Evolutionary conservation across 257 asterid species (phyloP), one percentile per base, ranked within the genome.

Genomic region (Nicotiana attenuata): DNA sequence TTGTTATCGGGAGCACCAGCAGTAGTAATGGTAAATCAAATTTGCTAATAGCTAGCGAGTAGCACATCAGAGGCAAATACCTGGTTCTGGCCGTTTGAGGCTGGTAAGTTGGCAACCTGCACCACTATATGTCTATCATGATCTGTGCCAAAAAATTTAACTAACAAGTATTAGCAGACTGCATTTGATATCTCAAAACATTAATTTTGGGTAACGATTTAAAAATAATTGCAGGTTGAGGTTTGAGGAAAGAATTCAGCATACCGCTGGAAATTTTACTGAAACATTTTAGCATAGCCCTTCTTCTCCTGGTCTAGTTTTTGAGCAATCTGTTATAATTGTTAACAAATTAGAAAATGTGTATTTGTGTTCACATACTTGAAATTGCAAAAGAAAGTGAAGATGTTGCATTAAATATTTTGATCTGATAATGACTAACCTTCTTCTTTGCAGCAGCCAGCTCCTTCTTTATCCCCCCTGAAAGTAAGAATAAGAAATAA

Each of bases 401-500:
- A 84, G n/a, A 60, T 59, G 65, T 63, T 24, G 19, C 83, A 78
- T 76, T 31, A 76, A 65, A 56, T 78, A 76, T 82, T 59, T 83
- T 84, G 53, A 82, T 65, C 24, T 22, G 65, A 83, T 80, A 78
- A 76, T 14, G 84, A 78, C 85, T 76, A 22, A 82, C 97, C 98
- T 89, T 93, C 89, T 92, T 93, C 85, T 85, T 92, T 28, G 91
- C 96, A 66, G 69, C 84, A 38, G 93, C 91, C 80, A 93, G 91
- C 90, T 90, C 94, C 85, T 87, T 93, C 88, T 87, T 93, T 84
- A 92, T 90, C 71, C 89, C 89, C 82, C 90, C 98, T 93, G 80
- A 61, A 87, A 86, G 80, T 35, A 16, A 71, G 73, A 81, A 76
- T 26, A 65, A 52, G 60, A 31, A 59, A 73, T n/a, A 28, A 29